These are phyloP conservation scores for Immersiporthe knoxdaviesiana DNA, from an alignment of 2,329 filamentous ascomycete genomes.

Conservation along the genomic window DNA sequence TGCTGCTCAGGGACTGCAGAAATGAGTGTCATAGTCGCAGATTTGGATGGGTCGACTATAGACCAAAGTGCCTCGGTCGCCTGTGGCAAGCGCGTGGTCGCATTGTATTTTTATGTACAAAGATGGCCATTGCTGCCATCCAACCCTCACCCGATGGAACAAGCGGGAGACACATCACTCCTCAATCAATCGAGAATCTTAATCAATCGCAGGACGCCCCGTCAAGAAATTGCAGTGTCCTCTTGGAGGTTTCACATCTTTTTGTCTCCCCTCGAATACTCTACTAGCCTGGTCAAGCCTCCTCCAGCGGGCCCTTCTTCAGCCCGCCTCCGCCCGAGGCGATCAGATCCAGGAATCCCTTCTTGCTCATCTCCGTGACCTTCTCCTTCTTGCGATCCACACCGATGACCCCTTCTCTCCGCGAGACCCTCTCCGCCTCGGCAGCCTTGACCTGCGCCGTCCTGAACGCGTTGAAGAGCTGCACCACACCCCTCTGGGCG, in stretches of 20 bases:
- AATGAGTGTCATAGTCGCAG: not conserved
- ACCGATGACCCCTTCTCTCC: constrained; percentile 76
- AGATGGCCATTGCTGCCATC: constrained; percentile 11
- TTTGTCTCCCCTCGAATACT: too few relatives aligned
- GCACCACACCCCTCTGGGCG: constrained; percentile 90
- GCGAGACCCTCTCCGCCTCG: constrained; percentile 71
- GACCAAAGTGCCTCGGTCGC: not conserved
- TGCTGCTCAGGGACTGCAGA: not conserved
- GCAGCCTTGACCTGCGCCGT: constrained; percentile 88
- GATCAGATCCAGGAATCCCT: constrained; percentile 94
- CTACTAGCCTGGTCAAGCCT: constrained; percentile 46
- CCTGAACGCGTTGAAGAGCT: constrained; percentile 93
- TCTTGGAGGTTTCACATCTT: too few relatives aligned
- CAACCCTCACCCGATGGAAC: not conserved
- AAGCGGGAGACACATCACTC: constrained; percentile 16
- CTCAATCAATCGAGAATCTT: constrained; percentile 21
- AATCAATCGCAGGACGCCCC: constrained; percentile 21
- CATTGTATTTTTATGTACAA: constrained; percentile 26
- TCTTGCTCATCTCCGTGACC: constrained; percentile 94
- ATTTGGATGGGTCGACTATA: not conserved
- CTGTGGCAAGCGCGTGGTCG: not conserved
- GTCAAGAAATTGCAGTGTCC: constrained; percentile 13
- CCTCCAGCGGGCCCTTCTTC: constrained; percentile 62
- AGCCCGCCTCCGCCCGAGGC: constrained; percentile 62
- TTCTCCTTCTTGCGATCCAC: constrained; percentile 81